Percentiles rank a stretch among this genome's conserved stretches.
These are phyloP conservation scores for Barbatosphaeria neglecta DNA, from an alignment of 495 filamentous ascomycete genomes.

Conservation along the genomic window DNA sequence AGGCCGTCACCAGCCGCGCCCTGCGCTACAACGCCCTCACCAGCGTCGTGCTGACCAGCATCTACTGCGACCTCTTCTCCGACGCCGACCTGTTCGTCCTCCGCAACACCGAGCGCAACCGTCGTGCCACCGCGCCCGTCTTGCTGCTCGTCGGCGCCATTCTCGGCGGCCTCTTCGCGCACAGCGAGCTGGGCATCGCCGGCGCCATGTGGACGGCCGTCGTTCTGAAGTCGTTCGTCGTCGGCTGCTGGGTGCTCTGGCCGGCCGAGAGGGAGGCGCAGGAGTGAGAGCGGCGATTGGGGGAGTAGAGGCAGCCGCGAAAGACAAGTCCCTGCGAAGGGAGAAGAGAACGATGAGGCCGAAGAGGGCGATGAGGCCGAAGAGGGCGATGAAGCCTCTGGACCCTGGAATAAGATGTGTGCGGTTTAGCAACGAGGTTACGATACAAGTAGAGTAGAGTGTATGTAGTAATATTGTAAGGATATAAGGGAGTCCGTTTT, in stretches of 20 bases:
- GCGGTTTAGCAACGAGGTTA: too few species aligned
- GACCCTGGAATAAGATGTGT: too few species aligned
- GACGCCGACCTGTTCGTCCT: slow-evolving; percentile 42
- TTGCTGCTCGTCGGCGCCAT: slow-evolving; percentile 49
- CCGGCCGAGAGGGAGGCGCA: slow-evolving; percentile 21
- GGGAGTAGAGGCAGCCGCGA: too few species aligned
- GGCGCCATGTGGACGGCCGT: slow-evolving; percentile 55
- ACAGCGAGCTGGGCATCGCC: slow-evolving; percentile 43
- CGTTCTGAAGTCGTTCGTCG: slow-evolving; percentile 38
- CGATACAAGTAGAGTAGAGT: too few species aligned
- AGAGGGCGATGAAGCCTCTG: too few species aligned
- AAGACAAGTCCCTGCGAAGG: too few species aligned
- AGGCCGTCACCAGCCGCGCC: slow-evolving; percentile 56
- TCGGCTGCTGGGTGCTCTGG: slow-evolving; percentile 48
- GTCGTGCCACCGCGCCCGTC: slow-evolving; percentile 43
- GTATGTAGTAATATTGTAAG: too few species aligned
- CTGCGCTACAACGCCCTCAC: slow-evolving; percentile 50
- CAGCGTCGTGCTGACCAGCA: slow-evolving; percentile 59
- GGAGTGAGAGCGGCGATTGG: too few species aligned
- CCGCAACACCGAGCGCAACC: slow-evolving; percentile 46
- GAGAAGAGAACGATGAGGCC: too few species aligned
- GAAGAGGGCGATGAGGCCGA: too few species aligned
- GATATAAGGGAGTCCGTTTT: too few species aligned
- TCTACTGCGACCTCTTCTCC: slow-evolving; percentile 61
- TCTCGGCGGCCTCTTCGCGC: slow-evolving; percentile 45